Percentiles rank a stretch among this genome's conserved stretches.
Evolutionary conservation across 345 rosid species (phyloP).

Genomic region (Streptanthus diversifolius): DNA sequence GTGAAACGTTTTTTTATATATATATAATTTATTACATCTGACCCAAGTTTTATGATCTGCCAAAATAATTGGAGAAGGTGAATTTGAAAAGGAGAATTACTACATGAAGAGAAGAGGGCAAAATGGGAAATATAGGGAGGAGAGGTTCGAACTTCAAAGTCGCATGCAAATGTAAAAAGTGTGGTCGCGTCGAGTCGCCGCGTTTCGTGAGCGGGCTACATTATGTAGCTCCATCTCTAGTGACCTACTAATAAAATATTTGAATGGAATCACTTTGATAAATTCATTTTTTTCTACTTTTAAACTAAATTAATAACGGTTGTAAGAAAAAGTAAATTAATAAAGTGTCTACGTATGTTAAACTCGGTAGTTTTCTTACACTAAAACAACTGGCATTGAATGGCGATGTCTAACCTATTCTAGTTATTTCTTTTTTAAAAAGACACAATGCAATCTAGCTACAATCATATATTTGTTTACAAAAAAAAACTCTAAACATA

Average conservation of each 20-base stretch:
- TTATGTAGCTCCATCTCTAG: slow-evolving; percentile 14
- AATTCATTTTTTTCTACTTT: background rate
- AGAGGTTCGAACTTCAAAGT: background rate
- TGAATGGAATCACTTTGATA: background rate
- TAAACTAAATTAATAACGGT: background rate
- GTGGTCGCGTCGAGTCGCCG: slow-evolving; percentile 87
- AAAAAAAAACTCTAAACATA: too few species aligned
- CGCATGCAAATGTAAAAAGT: slow-evolving; percentile 50
- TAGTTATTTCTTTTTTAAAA: background rate
- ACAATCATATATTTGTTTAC: background rate
- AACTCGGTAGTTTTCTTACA: slow-evolving; percentile 7
- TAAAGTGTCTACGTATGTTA: slow-evolving; percentile 15
- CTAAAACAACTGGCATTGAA: slow-evolving; percentile 2
- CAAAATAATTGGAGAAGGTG: slow-evolving; percentile 7
- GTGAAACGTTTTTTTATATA: background rate
- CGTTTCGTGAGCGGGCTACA: slow-evolving; percentile 34
- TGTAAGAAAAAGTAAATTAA: background rate
- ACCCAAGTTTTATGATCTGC: background rate
- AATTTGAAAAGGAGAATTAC: background rate
- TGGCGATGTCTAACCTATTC: slow-evolving; percentile 5
- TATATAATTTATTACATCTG: background rate
- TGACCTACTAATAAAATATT: background rate
- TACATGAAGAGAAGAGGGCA: slow-evolving; percentile 5
- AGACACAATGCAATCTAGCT: background rate
- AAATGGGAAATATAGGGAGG: slow-evolving; percentile 4